Conservation (phyloP, 1,139 yeast genomes). For the Suhomyces atakaporum region DNA sequence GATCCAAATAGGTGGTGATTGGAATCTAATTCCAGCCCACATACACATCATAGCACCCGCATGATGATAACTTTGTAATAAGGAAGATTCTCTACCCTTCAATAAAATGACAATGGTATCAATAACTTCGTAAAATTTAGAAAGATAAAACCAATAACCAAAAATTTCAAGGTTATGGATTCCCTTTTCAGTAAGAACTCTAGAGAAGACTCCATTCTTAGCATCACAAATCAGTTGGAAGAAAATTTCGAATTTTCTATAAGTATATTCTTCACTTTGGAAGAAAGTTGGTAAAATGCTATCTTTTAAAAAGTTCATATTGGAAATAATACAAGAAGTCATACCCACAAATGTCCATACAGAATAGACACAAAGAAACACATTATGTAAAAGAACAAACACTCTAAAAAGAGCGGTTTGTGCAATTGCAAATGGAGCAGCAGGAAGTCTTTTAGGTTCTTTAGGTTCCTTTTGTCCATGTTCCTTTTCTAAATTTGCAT, state of each 20-base stretch:
- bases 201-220: slow-evolving; percentile 58
- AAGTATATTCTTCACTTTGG: slow-evolving; percentile 17
- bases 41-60: slow-evolving; percentile 82
- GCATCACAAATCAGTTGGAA: slow-evolving; percentile 68
- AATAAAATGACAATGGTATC: slow-evolving; percentile 69
- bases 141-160: slow-evolving; percentile 69
- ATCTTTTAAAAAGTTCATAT: slow-evolving; percentile 31
- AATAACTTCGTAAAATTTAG: slow-evolving; percentile 72
- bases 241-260: slow-evolving; percentile 32
- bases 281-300: slow-evolving; percentile 24
- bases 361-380: slow-evolving; percentile 64
- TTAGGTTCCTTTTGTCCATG: too few species aligned
- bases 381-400: slow-evolving; percentile 63
- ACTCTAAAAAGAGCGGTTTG: slow-evolving; percentile 48
- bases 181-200: slow-evolving; percentile 23
- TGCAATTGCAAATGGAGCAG: slow-evolving; percentile 59
- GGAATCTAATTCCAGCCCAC: slow-evolving; percentile 78
- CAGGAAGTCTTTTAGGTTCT: slow-evolving; percentile 44
- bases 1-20: slow-evolving; percentile 79
- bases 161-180: slow-evolving; percentile 54
- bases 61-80: slow-evolving; percentile 76
- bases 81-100: slow-evolving; percentile 68
- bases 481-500: slow-evolving; percentile 19
- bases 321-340: slow-evolving; percentile 49
- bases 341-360: slow-evolving; percentile 76